Conservation (phyloP, 2,329 filamentous ascomycete species). For the Ustulina deusta region DNA sequence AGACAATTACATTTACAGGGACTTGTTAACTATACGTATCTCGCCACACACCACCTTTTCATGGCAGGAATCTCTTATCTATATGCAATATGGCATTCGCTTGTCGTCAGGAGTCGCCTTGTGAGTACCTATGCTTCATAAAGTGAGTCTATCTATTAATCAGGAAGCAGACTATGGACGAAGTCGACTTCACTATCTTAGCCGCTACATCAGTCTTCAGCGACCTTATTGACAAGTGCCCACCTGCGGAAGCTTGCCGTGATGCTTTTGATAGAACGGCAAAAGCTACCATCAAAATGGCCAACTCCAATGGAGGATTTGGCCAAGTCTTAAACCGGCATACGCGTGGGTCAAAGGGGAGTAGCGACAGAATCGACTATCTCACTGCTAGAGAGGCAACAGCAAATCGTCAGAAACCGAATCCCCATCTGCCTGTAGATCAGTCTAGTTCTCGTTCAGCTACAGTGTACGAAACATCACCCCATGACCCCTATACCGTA, state of each 20-base stretch:
- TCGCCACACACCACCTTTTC: constrained; percentile 95
- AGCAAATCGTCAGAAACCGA: constrained; percentile 46
- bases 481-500: constrained; percentile 45
- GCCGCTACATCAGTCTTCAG: constrained; percentile 92
- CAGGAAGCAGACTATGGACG: constrained; percentile 78
- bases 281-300: constrained; percentile 96
- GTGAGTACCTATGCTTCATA: constrained; percentile 65
- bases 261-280: constrained; percentile 96
- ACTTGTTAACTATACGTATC: constrained; percentile 94
- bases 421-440: constrained; percentile 41
- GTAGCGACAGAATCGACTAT: constrained; percentile 48
- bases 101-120: constrained; percentile 84
- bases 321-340: constrained; percentile 59
- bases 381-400: constrained; percentile 50
- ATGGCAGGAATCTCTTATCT: constrained; percentile 97
- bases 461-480: constrained; percentile 41
- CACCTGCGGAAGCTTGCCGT: constrained; percentile 91
- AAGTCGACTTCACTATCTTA: constrained; percentile 96
- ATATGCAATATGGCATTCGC: constrained; percentile 97
- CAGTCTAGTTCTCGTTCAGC: constrained; percentile 42
- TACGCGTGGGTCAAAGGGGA: constrained; percentile 47
- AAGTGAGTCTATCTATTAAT: constrained; percentile 46
- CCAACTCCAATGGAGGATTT: constrained; percentile 86
- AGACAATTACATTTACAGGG: constrained; percentile 87
- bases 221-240: constrained; percentile 93